These are phyloP conservation scores for Venturiaceae sp. DNA, from an alignment of 2,329 filamentous ascomycete genomes.

Conservation along the genomic window DNA sequence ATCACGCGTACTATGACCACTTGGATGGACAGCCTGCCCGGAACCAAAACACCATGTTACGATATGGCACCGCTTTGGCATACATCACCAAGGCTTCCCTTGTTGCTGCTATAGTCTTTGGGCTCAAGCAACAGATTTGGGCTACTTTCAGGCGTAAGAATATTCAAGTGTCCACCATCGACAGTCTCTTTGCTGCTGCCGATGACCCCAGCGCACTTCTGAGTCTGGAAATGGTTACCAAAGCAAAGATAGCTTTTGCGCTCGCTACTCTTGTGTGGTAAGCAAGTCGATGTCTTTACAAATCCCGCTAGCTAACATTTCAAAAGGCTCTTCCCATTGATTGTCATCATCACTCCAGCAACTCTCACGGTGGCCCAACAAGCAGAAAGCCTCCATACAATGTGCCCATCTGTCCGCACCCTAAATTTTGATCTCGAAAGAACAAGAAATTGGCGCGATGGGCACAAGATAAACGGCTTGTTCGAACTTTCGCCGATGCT, in stretches of 20 bases:
- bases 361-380: conserved; percentile 22
- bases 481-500: conserved; percentile 16
- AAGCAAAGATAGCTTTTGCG: conserved; percentile 21
- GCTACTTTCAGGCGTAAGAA: conserved; percentile 24
- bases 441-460: conserved; percentile 20
- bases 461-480: conserved; percentile 13
- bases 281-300: neutral
- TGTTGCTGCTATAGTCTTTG: conserved; percentile 22
- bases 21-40: conserved; percentile 20
- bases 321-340: conserved; percentile 20
- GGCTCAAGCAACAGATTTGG: conserved; percentile 28
- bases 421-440: conserved; percentile 24
- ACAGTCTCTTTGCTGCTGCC: conserved; percentile 24
- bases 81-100: conserved; percentile 27
- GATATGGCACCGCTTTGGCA: conserved; percentile 26
- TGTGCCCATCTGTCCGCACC: conserved; percentile 17
- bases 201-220: conserved; percentile 25
- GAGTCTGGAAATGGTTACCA: conserved; percentile 26
- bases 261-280: neutral
- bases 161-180: conserved; percentile 26
- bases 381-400: conserved; percentile 14
- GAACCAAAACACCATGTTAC: conserved; percentile 22
- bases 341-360: conserved; percentile 24
- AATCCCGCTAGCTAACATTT: conserved; percentile 15
- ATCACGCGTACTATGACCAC: conserved; percentile 23